phyloP scores from a whole-genome alignment of 345 rosid species.

The Citrus australasica region DNA sequence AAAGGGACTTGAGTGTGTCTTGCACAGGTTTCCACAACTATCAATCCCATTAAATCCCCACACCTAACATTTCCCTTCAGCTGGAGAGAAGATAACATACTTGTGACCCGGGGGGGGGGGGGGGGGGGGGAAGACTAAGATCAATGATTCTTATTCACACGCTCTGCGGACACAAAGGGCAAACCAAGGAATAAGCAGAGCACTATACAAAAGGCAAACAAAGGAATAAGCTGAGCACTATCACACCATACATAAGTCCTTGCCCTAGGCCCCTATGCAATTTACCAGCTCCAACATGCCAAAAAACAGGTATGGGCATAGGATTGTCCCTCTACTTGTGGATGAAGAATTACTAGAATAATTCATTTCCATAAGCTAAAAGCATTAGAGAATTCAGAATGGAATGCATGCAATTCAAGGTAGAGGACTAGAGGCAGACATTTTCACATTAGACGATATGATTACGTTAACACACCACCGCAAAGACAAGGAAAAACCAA shows the following conservation, averaged over 20 bases:
- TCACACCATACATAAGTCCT: neutral
- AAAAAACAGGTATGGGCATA: neutral
- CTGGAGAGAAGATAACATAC: neutral
- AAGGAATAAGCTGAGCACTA: neutral
- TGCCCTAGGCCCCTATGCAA: neutral
- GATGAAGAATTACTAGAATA: neutral
- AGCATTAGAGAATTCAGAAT: neutral
- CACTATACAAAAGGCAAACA: neutral
- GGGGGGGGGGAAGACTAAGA: neutral
- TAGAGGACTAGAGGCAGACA: neutral
- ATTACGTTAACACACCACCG: neutral
- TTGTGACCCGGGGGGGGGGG: no score
- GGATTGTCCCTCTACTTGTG: neutral
- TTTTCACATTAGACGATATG: neutral
- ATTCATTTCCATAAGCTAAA: neutral
- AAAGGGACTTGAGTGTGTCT: neutral
- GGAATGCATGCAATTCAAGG: neutral
- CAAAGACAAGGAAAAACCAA: conserved; percentile 16
- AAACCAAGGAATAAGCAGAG: neutral
- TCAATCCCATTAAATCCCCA: neutral
- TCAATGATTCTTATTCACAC: neutral
- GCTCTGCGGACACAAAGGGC: neutral
- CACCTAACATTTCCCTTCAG: neutral
- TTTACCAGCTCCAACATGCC: neutral
- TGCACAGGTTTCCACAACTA: neutral